Evolutionary conservation across 2,329 filamentous ascomycete species (phyloP).

Genomic region (Falciphora oryzae): DNA sequence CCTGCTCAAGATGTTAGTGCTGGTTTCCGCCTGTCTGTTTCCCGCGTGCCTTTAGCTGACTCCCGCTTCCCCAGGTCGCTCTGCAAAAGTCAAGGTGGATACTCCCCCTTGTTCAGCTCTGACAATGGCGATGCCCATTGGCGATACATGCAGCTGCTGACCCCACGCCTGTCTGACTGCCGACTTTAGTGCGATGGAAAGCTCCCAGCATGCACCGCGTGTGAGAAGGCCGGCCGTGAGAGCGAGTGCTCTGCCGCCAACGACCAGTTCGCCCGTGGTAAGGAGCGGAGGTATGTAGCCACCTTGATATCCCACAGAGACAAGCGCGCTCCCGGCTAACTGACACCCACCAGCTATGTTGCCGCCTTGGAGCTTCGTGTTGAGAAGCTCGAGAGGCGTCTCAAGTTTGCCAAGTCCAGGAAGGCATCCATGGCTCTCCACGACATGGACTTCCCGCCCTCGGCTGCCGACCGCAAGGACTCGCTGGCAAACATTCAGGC

Average conservation of each 20-base stretch:
- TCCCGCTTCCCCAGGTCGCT: slow-evolving; percentile 48
- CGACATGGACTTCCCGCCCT: slow-evolving; percentile 45
- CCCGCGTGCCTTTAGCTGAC: not conserved
- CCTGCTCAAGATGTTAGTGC: slow-evolving; percentile 65
- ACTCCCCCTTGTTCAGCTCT: slow-evolving; percentile 4
- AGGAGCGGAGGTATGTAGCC: slow-evolving; percentile 71
- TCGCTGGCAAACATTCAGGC: slow-evolving; percentile 56
- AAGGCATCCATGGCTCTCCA: slow-evolving; percentile 65
- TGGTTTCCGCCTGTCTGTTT: not conserved
- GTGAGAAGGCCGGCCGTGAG: slow-evolving; percentile 82
- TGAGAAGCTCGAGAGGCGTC: slow-evolving; percentile 76
- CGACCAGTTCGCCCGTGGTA: slow-evolving; percentile 91
- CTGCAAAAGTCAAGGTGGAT: slow-evolving; percentile 82
- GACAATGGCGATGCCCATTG: not conserved
- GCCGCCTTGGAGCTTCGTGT: slow-evolving; percentile 88
- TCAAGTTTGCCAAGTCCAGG: slow-evolving; percentile 64
- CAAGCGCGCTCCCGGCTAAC: not conserved
- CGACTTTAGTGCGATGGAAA: slow-evolving; percentile 77
- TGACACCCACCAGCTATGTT: slow-evolving; percentile 60
- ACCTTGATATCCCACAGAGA: not conserved
- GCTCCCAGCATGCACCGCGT: slow-evolving; percentile 88
- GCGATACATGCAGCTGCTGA: not conserved
- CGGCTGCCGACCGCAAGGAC: slow-evolving; percentile 47
- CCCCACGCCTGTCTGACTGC: slow-evolving; percentile 11
- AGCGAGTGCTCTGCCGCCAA: slow-evolving; percentile 89